Conservation (phyloP, 164 flowering plant genomes). For the Nymphaea colorata region DNA sequence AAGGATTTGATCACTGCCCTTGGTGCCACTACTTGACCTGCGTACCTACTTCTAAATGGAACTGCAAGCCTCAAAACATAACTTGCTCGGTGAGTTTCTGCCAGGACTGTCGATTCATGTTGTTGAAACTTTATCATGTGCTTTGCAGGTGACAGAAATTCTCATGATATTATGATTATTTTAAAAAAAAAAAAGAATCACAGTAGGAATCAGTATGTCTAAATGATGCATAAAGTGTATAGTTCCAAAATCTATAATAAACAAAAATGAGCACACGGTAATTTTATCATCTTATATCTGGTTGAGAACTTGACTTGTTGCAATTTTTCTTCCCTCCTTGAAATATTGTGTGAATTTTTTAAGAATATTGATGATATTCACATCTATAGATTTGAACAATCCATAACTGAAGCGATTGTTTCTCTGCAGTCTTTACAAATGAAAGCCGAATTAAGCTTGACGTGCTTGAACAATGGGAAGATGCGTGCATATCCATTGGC, state of each 20-base stretch:
- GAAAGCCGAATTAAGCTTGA: slow-evolving; percentile 46
- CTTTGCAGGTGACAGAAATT: background rate
- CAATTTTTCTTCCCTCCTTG: too few species aligned
- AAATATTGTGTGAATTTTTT: too few species aligned
- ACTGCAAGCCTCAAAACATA: slow-evolving; percentile 52
- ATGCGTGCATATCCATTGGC: background rate
- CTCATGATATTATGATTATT: background rate
- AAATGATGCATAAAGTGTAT: background rate
- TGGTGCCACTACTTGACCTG: slow-evolving; percentile 95
- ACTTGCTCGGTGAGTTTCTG: slow-evolving; percentile 40
- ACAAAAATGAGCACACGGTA: background rate
- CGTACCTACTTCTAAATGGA: slow-evolving; percentile 69
- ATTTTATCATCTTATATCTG: background rate
- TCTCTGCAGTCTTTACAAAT: slow-evolving; percentile 50
- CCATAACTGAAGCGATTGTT: background rate
- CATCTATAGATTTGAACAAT: too few species aligned
- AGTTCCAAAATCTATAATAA: background rate
- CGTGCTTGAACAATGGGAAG: slow-evolving; percentile 54
- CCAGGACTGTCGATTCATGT: background rate
- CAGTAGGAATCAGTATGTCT: too few species aligned
- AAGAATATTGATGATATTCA: too few species aligned
- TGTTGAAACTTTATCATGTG: background rate
- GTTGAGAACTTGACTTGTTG: background rate
- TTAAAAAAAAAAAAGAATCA: too few species aligned
- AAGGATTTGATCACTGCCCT: slow-evolving; percentile 76